A percentile compares a stretch with the other conserved stretches of the same genome.
Evolutionary conservation across 768 basidiomycete genomes (phyloP).

Genomic region (Tulasnella sp.): DNA sequence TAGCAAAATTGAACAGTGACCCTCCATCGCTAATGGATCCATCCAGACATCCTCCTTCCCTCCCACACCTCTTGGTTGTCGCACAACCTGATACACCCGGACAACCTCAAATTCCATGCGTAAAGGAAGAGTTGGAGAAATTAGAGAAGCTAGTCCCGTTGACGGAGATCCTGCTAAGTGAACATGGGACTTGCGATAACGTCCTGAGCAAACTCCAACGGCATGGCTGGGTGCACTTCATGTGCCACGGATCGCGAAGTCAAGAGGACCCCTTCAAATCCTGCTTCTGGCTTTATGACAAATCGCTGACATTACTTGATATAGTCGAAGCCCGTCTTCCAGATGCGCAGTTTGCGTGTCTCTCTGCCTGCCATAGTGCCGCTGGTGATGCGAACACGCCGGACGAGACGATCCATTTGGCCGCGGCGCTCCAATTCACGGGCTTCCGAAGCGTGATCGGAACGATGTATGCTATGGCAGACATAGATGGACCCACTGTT

Average conservation of each 20-base stretch:
- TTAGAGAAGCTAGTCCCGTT: neutral
- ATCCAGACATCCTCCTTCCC: neutral
- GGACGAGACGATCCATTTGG: neutral
- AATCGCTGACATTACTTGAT: neutral
- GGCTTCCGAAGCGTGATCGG: conserved; percentile 9
- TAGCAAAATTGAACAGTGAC: neutral
- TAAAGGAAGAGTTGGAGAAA: neutral
- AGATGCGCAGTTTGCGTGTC: conserved; percentile 3
- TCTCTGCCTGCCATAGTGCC: neutral
- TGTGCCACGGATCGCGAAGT: conserved; percentile 2
- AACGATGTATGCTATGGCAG: conserved; percentile 12
- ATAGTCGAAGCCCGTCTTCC: conserved; percentile 1
- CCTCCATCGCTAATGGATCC: neutral
- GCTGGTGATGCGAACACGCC: neutral
- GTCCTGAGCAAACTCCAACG: neutral
- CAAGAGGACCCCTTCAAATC: conserved; percentile 1
- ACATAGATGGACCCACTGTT: conserved; percentile 8
- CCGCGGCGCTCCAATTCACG: conserved; percentile 9
- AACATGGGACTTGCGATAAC: neutral
- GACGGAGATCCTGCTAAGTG: neutral
- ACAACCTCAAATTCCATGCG: neutral
- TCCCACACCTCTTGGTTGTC: neutral
- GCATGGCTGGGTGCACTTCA: conserved; percentile 8
- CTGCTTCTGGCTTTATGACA: neutral
- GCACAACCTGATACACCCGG: neutral